Percentiles rank a stretch among this genome's conserved stretches.
phyloP scores from a whole-genome alignment of 164 flowering plant genomes.

The Litsea cubeba region DNA sequence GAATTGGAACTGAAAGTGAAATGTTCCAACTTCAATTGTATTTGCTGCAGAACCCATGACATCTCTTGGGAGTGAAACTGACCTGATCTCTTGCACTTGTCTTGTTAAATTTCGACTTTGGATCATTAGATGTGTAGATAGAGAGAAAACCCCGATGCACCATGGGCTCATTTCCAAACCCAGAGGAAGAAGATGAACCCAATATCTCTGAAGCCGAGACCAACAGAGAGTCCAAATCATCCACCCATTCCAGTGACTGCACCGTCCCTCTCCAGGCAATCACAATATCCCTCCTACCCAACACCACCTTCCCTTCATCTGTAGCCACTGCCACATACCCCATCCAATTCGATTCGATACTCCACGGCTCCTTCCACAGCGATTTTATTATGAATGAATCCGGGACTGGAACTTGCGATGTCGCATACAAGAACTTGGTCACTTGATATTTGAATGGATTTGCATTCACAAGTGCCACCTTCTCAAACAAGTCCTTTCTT shows the following conservation, averaged over 20 bases:
- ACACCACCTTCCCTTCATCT: slow-evolving; percentile 35
- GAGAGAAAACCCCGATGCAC: slow-evolving; percentile 43
- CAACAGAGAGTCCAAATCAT: slow-evolving; percentile 29
- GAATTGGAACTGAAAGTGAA: not conserved
- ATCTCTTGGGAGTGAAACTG: not conserved
- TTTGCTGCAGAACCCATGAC: not conserved
- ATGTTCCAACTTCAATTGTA: not conserved
- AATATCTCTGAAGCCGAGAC: slow-evolving; percentile 29
- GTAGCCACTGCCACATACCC: slow-evolving; percentile 60
- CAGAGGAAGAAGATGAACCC: not conserved
- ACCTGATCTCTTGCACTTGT: slow-evolving; percentile 57
- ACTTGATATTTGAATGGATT: slow-evolving; percentile 26
- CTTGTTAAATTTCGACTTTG: slow-evolving; percentile 28
- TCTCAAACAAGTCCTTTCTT: slow-evolving; percentile 19
- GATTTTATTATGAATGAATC: slow-evolving; percentile 34
- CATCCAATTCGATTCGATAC: slow-evolving; percentile 44
- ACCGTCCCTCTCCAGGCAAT: slow-evolving; percentile 47
- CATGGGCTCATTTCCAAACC: slow-evolving; percentile 7
- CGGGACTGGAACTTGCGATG: slow-evolving; percentile 28
- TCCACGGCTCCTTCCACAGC: slow-evolving; percentile 35
- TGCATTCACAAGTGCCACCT: slow-evolving; percentile 22
- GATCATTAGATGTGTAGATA: slow-evolving; percentile 38
- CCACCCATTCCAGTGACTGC: slow-evolving; percentile 31
- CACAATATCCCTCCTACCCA: slow-evolving; percentile 49
- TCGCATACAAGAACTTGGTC: slow-evolving; percentile 44